Base-by-base conservation (phyloP, 208 protist species). In the Crithidia brevicula region DNA sequence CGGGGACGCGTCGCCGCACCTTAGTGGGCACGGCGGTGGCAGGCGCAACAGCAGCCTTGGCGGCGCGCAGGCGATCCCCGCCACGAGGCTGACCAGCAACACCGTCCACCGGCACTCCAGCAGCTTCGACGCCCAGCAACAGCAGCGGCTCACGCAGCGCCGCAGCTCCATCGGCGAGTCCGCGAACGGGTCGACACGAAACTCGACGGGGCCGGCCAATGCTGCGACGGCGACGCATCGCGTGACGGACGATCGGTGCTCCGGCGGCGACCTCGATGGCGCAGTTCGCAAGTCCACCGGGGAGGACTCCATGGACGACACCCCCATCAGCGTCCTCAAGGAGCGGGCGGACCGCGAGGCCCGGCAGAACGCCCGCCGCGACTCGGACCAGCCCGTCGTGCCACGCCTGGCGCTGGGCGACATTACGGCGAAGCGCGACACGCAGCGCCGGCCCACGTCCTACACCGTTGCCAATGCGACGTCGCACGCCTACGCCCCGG, bases 361-460 rank as follows among this genome's bases (percentile, higher is more conserved):
- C 11, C 33, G 42, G 54, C 63, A 28, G 22, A 79, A 70, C 43
- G 61, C 62, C 25, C 50, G 23, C n/a, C 47, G 46, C n/a, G 65
- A 52, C 22, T 20, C 51, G 8, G 23, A 45, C n/a, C 47, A 56
- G 34, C 53, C 49, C 54, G 45, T 70, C 23, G 56, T 79, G 30
- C 73, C 73, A 10, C 73, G 61, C 23, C 54, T 79, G 33, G 67
- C 59, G 23, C 50, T 79, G 7, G 58, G 49, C 36, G 42, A 66
- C 49, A 60, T 79, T 30, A 69, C 53, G 9, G 66, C 54, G 3
- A 60, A 63, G 15, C 73, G 73, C 1, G 67, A 74, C 13, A 51
- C 30, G 27, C 60, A 67, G 50, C 54, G 45, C 27, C 66, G 30
- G 38, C 18, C 36, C 25, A 31, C 49, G 9, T 50, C 59, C 9